Conservation (phyloP, 148 eudicot species). For the Vaccinium corymbosum region DNA sequence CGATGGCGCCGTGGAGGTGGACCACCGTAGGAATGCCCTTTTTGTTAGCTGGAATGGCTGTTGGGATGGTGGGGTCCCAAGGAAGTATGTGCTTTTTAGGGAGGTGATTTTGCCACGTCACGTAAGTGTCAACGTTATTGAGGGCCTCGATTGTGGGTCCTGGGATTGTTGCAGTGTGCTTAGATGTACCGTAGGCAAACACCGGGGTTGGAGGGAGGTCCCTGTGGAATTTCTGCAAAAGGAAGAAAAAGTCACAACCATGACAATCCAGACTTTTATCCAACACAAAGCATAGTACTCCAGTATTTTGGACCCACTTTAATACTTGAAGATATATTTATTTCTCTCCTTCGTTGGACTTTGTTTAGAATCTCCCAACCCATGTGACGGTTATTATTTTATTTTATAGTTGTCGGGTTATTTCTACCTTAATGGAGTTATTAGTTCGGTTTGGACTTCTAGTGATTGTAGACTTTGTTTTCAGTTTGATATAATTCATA, state of each 20-base stretch:
- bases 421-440: too few relatives aligned
- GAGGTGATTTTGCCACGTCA: conserved; percentile 71
- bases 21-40: conserved; percentile 76
- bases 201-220: conserved; percentile 72
- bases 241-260: not conserved
- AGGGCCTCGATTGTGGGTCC: conserved; percentile 86
- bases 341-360: too few relatives aligned
- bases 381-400: too few relatives aligned
- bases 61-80: conserved; percentile 81
- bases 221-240: conserved; percentile 65
- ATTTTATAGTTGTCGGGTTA: too few relatives aligned
- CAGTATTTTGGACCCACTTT: not conserved
- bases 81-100: conserved; percentile 78
- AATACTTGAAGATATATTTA: too few relatives aligned
- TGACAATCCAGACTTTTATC: not conserved
- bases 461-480: too few relatives aligned
- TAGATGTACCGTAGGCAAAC: conserved; percentile 67
- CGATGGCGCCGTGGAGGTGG: conserved; percentile 82
- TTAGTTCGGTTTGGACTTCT: too few relatives aligned
- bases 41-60: conserved; percentile 45
- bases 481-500: too few relatives aligned
- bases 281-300: not conserved
- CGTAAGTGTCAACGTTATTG: conserved; percentile 49
- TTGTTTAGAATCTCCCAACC: too few relatives aligned
- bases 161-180: conserved; percentile 53